Evolutionary conservation across 2,329 filamentous ascomycete genomes (phyloP).

Genomic region (Colletotrichum tropicicola): DNA sequence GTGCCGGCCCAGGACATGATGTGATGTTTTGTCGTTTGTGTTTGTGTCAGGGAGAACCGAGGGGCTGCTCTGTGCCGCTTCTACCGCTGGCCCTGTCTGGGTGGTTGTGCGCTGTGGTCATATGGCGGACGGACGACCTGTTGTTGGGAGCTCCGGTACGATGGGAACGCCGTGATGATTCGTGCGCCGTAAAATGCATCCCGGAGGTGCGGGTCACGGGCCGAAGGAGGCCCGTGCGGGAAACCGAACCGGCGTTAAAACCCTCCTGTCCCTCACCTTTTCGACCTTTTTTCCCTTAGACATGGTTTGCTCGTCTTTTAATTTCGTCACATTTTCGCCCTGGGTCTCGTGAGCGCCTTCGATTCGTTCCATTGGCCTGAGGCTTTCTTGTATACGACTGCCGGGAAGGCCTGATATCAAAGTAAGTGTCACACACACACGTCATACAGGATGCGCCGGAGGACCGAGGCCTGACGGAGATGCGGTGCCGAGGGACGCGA

Average conservation of each 20-base stretch:
- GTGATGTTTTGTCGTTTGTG: neutral
- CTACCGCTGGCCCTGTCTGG: too few species aligned
- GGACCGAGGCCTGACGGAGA: conserved; percentile 1
- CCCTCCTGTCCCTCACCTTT: neutral
- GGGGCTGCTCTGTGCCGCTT: neutral
- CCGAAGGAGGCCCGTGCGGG: neutral
- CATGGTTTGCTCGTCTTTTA: too few species aligned
- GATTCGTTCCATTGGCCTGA: too few species aligned
- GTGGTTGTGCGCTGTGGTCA: too few species aligned
- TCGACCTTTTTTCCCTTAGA: neutral
- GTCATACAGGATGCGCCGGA: conserved; percentile 1
- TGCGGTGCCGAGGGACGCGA: neutral
- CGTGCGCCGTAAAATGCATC: neutral
- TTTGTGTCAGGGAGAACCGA: neutral
- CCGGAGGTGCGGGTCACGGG: neutral
- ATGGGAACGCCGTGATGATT: neutral
- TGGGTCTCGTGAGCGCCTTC: too few species aligned
- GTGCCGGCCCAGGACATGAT: neutral
- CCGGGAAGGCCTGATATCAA: neutral
- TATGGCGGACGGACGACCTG: too few species aligned
- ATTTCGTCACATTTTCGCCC: too few species aligned
- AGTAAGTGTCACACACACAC: neutral
- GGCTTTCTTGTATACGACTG: too few species aligned
- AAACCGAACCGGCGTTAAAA: neutral
- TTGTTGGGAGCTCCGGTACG: neutral